These are phyloP conservation scores for Kalaharituber pfeilii DNA, from an alignment of 2,329 filamentous ascomycete species.

Conservation along the genomic window DNA sequence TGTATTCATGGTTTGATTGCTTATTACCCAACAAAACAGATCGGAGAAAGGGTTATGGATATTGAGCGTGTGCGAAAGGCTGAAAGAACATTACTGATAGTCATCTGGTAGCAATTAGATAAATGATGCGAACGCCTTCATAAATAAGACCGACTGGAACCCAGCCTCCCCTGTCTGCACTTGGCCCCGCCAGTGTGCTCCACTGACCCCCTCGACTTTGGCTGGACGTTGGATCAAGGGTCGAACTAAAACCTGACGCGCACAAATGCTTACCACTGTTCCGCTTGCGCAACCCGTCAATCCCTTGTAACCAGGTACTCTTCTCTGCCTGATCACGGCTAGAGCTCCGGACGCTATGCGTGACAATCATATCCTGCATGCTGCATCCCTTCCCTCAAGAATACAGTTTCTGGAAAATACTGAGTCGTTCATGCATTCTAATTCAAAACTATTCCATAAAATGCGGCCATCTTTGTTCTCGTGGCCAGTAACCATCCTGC, in stretches of 20 bases:
- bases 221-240: background rate
- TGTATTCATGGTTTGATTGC: too few relatives aligned
- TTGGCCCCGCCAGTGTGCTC: background rate
- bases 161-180: background rate
- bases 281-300: conserved; percentile 19
- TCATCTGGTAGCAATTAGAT: too few relatives aligned
- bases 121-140: background rate
- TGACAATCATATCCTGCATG: conserved; percentile 16
- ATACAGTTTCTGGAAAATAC: conserved; percentile 2
- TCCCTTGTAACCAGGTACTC: conserved; percentile 18
- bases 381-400: background rate
- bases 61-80: too few relatives aligned
- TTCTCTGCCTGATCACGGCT: conserved; percentile 17
- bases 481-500: too few relatives aligned
- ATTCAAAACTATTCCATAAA: background rate
- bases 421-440: background rate
- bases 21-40: too few relatives aligned
- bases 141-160: background rate
- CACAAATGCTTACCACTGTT: conserved; percentile 16
- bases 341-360: conserved; percentile 20
- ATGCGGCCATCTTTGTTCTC: background rate
- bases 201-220: background rate
- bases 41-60: too few relatives aligned
- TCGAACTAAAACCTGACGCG: background rate
- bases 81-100: too few relatives aligned